Evolutionary conservation across 2,329 filamentous ascomycete species (phyloP), one percentile per base, ranked within the genome.

Genomic region (Westerdykella ornata): DNA sequence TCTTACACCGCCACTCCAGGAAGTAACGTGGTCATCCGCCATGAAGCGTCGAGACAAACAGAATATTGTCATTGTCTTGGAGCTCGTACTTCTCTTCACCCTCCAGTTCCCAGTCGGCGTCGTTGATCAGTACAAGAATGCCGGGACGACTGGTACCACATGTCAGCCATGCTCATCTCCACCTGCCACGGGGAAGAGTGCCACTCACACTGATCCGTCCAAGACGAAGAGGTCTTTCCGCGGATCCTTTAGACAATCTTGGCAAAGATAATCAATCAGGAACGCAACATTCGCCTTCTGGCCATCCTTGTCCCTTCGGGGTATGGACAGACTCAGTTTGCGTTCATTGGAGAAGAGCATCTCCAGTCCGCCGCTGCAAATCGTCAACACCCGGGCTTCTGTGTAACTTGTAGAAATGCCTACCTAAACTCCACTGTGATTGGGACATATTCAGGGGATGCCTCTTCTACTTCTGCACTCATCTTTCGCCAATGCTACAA

Each of bases 81-180:
- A 98, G 70, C 67, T 88, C 82, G 62, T 97, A 97, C 51, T 81
- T 77, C 62, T 92, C 88, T 68, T 97, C 90, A 14, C 89, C 92
- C 68, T 97, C 92, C 11, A 98, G 78, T 67, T 97, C 92, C 92
- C 92, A 98, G 66, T 98, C 92, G 18, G 88, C 87, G 56, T 98
- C 92, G 63, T 98, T 98, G 66, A 98, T 94, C 43, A 98, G 75
- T 19, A 96, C 90, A 33, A 98, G 78, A 64, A 98, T 95, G 2
- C 92, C 92, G 4, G 92, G 92, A 39, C 92, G 88, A 46, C 90
- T 97, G 42, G n/a, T n/a, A n/a, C 14, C 38, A 1, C 9, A 53
- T 46, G 51, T 57, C 39, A 61, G 56, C 32, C 36, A 44, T 39
- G 7, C 3, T 9, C 22, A 26, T 11, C 12, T 26, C 20, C 5